A percentile compares a stretch with the other conserved stretches of the same genome.
Evolutionary conservation across 108 stramenopile genomes (phyloP).

Genomic region (Schizochytrium sp.): DNA sequence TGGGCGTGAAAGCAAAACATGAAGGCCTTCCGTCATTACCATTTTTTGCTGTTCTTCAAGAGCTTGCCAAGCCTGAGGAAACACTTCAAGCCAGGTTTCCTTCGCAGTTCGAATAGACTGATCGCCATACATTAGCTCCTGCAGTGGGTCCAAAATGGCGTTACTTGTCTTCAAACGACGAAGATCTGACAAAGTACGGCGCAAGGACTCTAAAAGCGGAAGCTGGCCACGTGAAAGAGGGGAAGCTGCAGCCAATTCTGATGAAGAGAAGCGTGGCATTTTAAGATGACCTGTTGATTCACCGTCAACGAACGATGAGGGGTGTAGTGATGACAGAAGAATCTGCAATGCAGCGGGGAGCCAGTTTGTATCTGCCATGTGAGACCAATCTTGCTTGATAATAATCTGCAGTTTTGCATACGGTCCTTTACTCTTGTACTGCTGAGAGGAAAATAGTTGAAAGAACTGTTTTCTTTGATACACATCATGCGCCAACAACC

Average conservation of each 20-base stretch:
- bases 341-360: slow-evolving; percentile 25
- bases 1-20: neutral
- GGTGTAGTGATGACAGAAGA: slow-evolving; percentile 6
- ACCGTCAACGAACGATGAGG: slow-evolving; percentile 18
- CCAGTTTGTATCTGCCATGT: slow-evolving; percentile 33
- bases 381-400: slow-evolving; percentile 37
- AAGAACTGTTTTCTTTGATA: slow-evolving; percentile 8
- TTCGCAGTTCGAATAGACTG: neutral
- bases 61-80: slow-evolving; percentile 36
- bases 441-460: slow-evolving; percentile 11
- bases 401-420: slow-evolving; percentile 32
- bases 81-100: slow-evolving; percentile 17
- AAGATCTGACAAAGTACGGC: slow-evolving; percentile 3
- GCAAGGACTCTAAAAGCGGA: neutral
- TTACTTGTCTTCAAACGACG: neutral
- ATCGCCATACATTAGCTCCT: slow-evolving; percentile 53
- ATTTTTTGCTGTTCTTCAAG: slow-evolving; percentile 60
- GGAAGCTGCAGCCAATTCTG: neutral
- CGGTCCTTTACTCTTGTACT: neutral
- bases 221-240: neutral
- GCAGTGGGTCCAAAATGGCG: neutral
- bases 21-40: slow-evolving; percentile 51
- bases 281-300: neutral
- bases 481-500: slow-evolving; percentile 5
- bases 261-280: neutral